Conservation (phyloP, 108 stramenopile species). For the Cyclotella choctawhatcheeana region DNA sequence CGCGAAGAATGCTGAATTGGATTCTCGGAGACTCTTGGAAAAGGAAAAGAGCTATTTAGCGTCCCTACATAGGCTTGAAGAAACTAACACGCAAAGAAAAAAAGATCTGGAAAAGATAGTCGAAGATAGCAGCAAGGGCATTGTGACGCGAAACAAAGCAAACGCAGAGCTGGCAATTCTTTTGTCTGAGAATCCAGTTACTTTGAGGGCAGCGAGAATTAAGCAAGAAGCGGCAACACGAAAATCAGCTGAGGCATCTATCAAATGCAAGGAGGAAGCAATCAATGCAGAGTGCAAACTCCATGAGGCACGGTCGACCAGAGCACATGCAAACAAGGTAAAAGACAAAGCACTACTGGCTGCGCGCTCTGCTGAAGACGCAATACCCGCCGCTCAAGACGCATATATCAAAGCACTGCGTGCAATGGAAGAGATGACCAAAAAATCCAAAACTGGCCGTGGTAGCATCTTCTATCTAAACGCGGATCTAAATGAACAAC, state of each 20-base stretch:
- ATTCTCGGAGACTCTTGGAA: background rate
- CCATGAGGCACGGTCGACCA: background rate
- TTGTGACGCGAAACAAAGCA: conserved; percentile 25
- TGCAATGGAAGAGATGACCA: background rate
- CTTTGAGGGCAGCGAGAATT: conserved; percentile 21
- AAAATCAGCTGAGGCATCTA: background rate
- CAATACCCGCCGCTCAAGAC: background rate
- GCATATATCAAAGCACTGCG: conserved; percentile 2
- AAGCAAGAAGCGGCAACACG: conserved; percentile 16
- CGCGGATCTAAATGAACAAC: conserved; percentile 10
- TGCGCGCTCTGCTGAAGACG: conserved; percentile 2
- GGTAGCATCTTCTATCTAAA: conserved; percentile 20
- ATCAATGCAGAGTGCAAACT: background rate
- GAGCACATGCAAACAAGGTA: conserved; percentile 2
- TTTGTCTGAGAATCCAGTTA: conserved; percentile 9
- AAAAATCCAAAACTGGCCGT: background rate
- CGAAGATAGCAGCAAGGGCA: conserved; percentile 18
- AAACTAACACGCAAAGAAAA: background rate
- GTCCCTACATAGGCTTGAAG: conserved; percentile 11
- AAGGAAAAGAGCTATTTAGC: background rate
- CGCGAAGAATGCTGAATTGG: background rate
- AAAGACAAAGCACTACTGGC: conserved; percentile 2
- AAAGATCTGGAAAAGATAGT: conserved; percentile 14
- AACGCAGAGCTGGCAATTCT: conserved; percentile 29
- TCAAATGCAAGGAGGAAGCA: conserved; percentile 13